Evolutionary conservation across 108 stramenopile genomes (phyloP).

Genomic region (Fragilaria crotonensis): DNA sequence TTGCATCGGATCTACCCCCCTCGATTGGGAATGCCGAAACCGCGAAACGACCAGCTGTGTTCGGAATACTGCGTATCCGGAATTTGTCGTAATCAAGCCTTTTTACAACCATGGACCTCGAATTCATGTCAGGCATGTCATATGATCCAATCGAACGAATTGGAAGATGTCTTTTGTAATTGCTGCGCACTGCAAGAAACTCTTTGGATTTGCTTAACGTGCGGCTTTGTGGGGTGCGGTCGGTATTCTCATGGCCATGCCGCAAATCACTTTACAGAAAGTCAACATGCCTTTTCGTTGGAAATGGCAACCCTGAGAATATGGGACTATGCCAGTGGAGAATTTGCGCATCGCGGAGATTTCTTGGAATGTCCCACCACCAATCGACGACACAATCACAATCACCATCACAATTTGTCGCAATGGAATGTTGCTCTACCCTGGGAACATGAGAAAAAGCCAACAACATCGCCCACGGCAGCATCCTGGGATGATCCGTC

Average conservation of each 20-base stretch:
- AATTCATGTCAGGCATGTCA: conserved; percentile 60
- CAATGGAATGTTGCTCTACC: not conserved
- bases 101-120: conserved; percentile 51
- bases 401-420: too few relatives aligned
- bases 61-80: conserved; percentile 40
- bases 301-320: conserved; percentile 91
- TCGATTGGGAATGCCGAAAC: conserved; percentile 50
- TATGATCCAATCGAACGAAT: conserved; percentile 38
- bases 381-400: conserved; percentile 1
- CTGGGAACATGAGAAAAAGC: not conserved
- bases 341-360: conserved; percentile 85
- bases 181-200: conserved; percentile 74
- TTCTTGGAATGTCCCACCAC: conserved; percentile 68
- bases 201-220: conserved; percentile 94
- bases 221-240: conserved; percentile 93
- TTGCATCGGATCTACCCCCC: conserved; percentile 66
- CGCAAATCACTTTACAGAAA: conserved; percentile 67
- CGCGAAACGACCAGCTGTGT: conserved; percentile 50
- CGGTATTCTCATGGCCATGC: conserved; percentile 88
- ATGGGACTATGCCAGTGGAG: conserved; percentile 87
- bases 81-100: conserved; percentile 50
- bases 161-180: conserved; percentile 31
- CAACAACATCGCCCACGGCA: conserved; percentile 3
- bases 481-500: conserved; percentile 10
- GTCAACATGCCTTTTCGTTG: conserved; percentile 86